Evolutionary conservation across 2,329 filamentous ascomycete species (phyloP), one percentile per base, ranked within the genome.

Genomic region (Rhynchosporium agropyri): DNA sequence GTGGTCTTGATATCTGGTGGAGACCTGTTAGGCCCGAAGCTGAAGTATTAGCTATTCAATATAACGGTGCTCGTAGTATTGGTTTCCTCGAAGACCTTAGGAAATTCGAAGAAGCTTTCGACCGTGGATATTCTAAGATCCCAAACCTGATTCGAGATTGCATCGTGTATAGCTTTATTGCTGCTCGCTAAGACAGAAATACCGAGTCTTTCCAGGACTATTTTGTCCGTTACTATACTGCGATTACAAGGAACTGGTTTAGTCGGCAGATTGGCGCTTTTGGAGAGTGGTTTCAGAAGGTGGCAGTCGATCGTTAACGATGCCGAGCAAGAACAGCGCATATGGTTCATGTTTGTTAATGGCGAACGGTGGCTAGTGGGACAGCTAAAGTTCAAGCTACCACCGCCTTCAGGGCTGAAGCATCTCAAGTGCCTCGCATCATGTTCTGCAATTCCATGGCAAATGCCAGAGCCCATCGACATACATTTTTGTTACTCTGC

Each of bases 1-100:
- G 33, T 12, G 20, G 12, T 2, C 45, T 59, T 10, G 61, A 63
- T 43, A 43, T 63, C 31, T 63, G 61, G 61, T 63, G 48, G 55
- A 54, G 55, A 38, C 55, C 61, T 15, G 13, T 33, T 12, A 31
- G 38, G 6, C 28, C 46, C 20, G 38, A 60, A 10, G 15, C 13
- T 6, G n/a, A 33, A 29, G 45, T n/a, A 9, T 9, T 51, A 10
- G 26, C 38, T 33, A n/a, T 45, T 33, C 48, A 36, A 33, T 33
- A 31, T 28, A 15, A 43, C 8, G 5, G 36, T 51, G 48, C 58
- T 31, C 13, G 20, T 29, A 43, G 4, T 3, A 28, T 53, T 38
- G 58, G 58, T 12, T 60, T 53, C 28, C 48, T 38, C 9, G 3
- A 2, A 13, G 48, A 45, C 33, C 12, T 33, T 15, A 13, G 40